These are phyloP conservation scores for Nakataea oryzae DNA, from an alignment of 2,329 filamentous ascomycete species.

Conservation along the genomic window DNA sequence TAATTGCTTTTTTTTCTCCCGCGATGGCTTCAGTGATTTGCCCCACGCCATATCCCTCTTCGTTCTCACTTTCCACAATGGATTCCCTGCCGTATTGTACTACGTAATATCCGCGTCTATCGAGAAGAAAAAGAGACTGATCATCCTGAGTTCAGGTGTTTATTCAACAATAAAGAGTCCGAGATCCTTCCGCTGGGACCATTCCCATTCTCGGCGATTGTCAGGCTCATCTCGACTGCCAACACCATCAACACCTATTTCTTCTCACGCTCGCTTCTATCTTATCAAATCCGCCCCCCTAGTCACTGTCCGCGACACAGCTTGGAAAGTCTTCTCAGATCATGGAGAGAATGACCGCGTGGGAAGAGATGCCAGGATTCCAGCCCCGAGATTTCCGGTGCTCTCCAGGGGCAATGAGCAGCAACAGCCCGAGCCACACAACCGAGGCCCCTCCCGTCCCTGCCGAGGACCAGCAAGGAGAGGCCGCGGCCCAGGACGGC, in stretches of 20 bases:
- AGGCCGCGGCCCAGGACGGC: no score
- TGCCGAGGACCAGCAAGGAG: no score
- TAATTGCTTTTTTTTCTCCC: neutral
- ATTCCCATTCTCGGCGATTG: neutral
- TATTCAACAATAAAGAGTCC: neutral
- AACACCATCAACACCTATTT: neutral
- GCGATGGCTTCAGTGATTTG: neutral
- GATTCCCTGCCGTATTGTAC: neutral
- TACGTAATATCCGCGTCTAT: neutral
- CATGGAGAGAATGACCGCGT: no score
- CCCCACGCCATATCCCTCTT: neutral
- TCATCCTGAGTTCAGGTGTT: neutral
- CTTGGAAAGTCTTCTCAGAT: no score
- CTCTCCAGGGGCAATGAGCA: no score
- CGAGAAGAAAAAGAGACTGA: neutral
- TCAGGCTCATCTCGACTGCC: neutral
- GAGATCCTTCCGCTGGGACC: neutral
- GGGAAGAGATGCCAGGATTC: no score
- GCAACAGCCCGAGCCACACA: no score
- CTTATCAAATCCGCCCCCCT: no score
- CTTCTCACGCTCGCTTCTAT: no score
- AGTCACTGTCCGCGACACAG: no score
- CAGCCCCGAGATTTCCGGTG: no score
- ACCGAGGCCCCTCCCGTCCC: no score
- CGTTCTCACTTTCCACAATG: neutral